Base-by-base conservation (phyloP, 139 green algal species). In the Volvox reticuliferus region DNA sequence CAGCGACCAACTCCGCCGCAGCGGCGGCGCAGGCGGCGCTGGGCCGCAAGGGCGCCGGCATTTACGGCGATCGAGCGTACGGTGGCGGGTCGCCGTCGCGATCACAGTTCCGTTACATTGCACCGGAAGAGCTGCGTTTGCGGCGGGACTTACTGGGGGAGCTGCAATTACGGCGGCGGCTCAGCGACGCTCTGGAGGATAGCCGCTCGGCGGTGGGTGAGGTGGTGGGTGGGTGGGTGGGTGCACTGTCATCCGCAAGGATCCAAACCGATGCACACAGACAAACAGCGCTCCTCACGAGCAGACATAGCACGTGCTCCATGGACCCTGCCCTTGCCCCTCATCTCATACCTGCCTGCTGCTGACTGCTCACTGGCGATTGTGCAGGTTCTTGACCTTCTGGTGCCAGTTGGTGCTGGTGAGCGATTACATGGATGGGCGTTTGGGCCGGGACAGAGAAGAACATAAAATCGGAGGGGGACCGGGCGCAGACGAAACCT, bases 101-200 rank as follows among this genome's bases (percentile, higher is more conserved):
- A 12, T 65, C 78, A 2, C 24, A 30, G 50, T 86, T 77, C 73
- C 86, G 50, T 18, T 90, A 90, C 50, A 75, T 83, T 3, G 1
- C 86, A 75, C 86, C 73, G 50, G 26, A 30, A 75, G 50, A 90
- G 86, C 71, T 90, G 73, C 30, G 86, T 28, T n/a, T 37, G 73
- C 30, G 9, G 50, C 73, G 73, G 0, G 86, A 90, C 20, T 32
- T 13, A 32, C 24, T 55, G 71, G 71, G 18, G 86, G 86, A 33
- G 71, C 30, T 28, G 86, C 44, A 30, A 20, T 75, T 90, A 69
- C 44, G 86, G 86, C 71, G 86, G 71, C 44, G 69, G 71, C n/a
- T 83, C 30, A 33, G 28, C 6, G 37, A 22, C 18, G 84, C 68
- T 24, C 18, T 82, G 68, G 2, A n/a, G 26, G 6, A 17, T 5